Evolutionary conservation across 108 stramenopile species (phyloP), one percentile per base, ranked within the genome.

Genomic region (Skeletonema costatum): DNA sequence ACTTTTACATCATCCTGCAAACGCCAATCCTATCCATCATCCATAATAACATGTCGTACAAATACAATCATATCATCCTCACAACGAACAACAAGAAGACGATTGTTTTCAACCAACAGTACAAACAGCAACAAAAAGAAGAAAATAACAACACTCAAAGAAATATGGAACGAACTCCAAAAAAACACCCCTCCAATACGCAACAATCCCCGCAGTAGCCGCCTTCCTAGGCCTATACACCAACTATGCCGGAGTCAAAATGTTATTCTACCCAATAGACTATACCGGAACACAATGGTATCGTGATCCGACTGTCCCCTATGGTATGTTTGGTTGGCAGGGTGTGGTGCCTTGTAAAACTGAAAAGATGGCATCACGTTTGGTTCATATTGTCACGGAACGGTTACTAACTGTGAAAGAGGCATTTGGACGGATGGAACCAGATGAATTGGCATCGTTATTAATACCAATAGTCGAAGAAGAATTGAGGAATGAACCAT

Each of bases 321-420:
- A 90, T 74, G 89, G 90, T 10, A 30, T 90, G 5, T 71, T 94
- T 29, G 93, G 93, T 7, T 94, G 93, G 93, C 90, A 94, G 64
- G 93, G 93, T 11, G 89, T 94, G 11, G 90, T 94, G 6, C 93
- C 93, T 0, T 85, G 88, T 81, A 92, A 90, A 63, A 90, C 90
- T 5, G 89, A 90, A 69, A 84, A 87, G 30, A 94, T 94, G 93
- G 93, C 91, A 6, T 53, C 68, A 33, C 81, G 89, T 32, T 71
- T 92, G 0, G 91, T 92, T 4, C 66, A 81, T 21, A 89, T 94
- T 62, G 88, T 94, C 9, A 92, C 93, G 1, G 69, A 78, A 44
- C 71, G 73, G 38, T 65, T 93, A 32, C 66, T 93, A 16, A 81
- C 81, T 11, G 69, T 91, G 17, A 79, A 88, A 60, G 90, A 91